Evolutionary conservation across 176 grass and related monocot genomes (phyloP).

Genomic region (Musa itinerans): DNA sequence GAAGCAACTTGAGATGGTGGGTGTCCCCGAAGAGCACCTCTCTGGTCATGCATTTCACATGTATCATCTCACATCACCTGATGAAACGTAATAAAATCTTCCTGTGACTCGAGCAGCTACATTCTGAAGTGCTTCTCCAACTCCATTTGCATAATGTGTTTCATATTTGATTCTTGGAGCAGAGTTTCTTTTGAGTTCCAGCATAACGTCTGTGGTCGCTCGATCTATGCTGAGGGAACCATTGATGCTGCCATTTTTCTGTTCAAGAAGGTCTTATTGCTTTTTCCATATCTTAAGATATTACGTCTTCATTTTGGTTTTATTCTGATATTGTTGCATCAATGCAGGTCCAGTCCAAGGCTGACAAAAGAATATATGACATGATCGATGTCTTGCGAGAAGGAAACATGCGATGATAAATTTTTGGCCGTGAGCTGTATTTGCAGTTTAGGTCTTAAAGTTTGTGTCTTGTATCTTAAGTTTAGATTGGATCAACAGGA

Average conservation of each 20-base stretch:
- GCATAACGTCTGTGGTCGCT: conserved; percentile 84
- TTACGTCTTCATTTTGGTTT: too few relatives aligned
- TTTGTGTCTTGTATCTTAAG: not conserved
- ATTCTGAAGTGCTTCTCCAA: not conserved
- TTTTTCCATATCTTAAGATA: not conserved
- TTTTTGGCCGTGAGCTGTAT: too few relatives aligned
- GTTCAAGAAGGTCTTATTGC: conserved; percentile 50
- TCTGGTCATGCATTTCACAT: conserved; percentile 82
- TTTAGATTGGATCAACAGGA: not conserved
- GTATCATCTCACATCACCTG: conserved; percentile 79
- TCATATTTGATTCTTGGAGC: conserved; percentile 11
- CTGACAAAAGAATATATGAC: conserved; percentile 63
- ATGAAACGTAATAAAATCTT: conserved; percentile 48
- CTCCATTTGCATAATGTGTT: not conserved
- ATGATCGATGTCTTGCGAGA: conserved; percentile 77
- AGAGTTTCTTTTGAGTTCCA: conserved; percentile 97
- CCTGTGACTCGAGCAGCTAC: not conserved
- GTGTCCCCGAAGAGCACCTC: conserved; percentile 82
- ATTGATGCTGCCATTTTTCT: conserved; percentile 74
- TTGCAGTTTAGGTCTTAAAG: too few relatives aligned
- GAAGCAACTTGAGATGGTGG: conserved; percentile 84
- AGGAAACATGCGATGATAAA: conserved; percentile 39
- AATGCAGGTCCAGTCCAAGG: conserved; percentile 62
- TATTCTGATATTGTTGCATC: not conserved
- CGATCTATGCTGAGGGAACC: conserved; percentile 74